phyloP scores from a whole-genome alignment of 2,329 filamentous ascomycete genomes.

The Hyphodiscus sp. region DNA sequence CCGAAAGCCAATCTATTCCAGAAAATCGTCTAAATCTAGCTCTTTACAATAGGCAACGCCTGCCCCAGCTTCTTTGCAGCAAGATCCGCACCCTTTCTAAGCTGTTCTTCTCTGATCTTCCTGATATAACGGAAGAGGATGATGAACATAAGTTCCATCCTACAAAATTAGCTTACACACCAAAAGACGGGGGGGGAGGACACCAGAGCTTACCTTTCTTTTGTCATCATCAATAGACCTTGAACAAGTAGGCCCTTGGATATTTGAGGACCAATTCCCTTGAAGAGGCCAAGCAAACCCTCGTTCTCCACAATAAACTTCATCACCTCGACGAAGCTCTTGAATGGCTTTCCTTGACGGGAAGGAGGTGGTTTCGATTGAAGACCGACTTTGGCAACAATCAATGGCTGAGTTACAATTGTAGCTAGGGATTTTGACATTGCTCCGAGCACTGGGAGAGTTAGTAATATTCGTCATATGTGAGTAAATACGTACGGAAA shows the following conservation, averaged over 20 bases:
- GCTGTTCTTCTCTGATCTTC: conserved; percentile 60
- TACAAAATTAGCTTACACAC: conserved; percentile 30
- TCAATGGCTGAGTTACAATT: conserved; percentile 86
- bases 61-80: conserved; percentile 54
- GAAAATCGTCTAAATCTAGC: conserved; percentile 17
- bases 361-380: conserved; percentile 86
- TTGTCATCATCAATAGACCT: conserved; percentile 97
- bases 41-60: conserved; percentile 23
- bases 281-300: conserved; percentile 79
- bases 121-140: conserved; percentile 78
- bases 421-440: conserved; percentile 91
- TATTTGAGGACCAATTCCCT: conserved; percentile 92
- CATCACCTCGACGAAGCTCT: conserved; percentile 92
- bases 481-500: conserved; percentile 61
- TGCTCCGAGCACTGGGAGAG: conserved; percentile 68
- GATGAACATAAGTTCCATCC: conserved; percentile 83
- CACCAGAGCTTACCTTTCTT: conserved; percentile 75
- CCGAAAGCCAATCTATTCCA: not conserved
- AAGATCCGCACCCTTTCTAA: conserved; percentile 59
- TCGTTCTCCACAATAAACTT: conserved; percentile 86
- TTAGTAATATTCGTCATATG: conserved; percentile 2
- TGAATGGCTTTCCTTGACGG: conserved; percentile 85
- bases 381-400: conserved; percentile 94
- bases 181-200: too few relatives aligned
- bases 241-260: conserved; percentile 90